A percentile compares a stretch with the other conserved stretches of the same genome.
phyloP scores from a whole-genome alignment of 192 early-diverging fungal genomes.

The Chytriomyces sp. region DNA sequence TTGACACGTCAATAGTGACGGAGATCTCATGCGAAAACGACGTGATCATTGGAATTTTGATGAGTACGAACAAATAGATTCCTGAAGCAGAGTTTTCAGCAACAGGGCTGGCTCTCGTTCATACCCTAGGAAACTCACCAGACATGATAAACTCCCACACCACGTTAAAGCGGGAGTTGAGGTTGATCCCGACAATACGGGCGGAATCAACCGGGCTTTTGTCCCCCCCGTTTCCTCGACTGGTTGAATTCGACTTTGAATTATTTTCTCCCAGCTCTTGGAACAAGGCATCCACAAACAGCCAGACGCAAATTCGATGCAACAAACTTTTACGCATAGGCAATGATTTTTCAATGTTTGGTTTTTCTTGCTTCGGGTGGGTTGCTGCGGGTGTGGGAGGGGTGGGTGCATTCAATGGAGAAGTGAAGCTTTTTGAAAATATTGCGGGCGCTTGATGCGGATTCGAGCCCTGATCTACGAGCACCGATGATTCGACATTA shows the following conservation, averaged over 20 bases:
- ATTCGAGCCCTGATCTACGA: too few relatives aligned
- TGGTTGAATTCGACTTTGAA: too few relatives aligned
- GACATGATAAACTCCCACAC: slow-evolving; percentile 48
- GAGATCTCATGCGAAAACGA: slow-evolving; percentile 15
- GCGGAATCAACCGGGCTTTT: neutral
- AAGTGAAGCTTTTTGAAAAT: too few relatives aligned
- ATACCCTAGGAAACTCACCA: slow-evolving; percentile 29
- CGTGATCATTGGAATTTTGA: slow-evolving; percentile 34
- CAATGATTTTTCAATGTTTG: too few relatives aligned
- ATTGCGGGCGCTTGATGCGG: too few relatives aligned
- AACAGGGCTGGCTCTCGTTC: neutral
- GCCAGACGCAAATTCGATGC: neutral
- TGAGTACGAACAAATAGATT: slow-evolving; percentile 10
- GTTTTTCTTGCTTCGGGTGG: too few relatives aligned
- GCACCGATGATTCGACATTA: too few relatives aligned
- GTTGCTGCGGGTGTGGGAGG: too few relatives aligned
- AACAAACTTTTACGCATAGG: too few relatives aligned
- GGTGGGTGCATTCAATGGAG: too few relatives aligned
- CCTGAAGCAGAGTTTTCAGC: slow-evolving; percentile 9
- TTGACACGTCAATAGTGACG: neutral
- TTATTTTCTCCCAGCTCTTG: neutral
- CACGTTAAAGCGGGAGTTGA: slow-evolving; percentile 29
- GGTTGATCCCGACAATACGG: slow-evolving; percentile 27
- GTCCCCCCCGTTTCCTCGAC: neutral
- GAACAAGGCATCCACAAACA: slow-evolving; percentile 15